Percentiles rank a stretch among this genome's conserved stretches.
Evolutionary conservation across 441 rosid species (phyloP).

Genomic region (Populus tomentosa): DNA sequence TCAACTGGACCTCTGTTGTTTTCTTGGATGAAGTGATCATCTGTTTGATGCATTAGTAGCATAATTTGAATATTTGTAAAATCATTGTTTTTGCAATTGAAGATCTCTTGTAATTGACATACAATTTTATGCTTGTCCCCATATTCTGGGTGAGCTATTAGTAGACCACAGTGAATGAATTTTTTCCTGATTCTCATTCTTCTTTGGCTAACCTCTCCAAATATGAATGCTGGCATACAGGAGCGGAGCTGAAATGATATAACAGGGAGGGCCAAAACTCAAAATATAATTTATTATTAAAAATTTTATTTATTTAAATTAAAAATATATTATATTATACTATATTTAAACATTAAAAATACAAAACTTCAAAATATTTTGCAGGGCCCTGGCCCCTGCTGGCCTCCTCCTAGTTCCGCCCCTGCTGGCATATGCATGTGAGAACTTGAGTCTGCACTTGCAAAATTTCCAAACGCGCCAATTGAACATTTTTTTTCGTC

Average conservation of each 20-base stretch:
- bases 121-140: background rate
- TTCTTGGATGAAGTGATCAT: background rate
- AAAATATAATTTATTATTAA: too few species aligned
- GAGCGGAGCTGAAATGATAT: too few species aligned
- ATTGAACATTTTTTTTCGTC: background rate
- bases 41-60: background rate
- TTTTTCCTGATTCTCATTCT: background rate
- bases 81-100: constrained; percentile 6
- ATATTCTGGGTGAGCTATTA: background rate
- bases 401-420: too few species aligned
- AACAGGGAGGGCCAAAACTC: too few species aligned
- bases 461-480: background rate
- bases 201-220: background rate
- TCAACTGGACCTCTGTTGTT: background rate
- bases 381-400: too few species aligned
- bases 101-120: background rate
- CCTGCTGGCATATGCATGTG: background rate
- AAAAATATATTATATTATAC: too few species aligned
- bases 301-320: too few species aligned
- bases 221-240: background rate
- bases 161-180: background rate
- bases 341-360: too few species aligned
- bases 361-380: too few species aligned
- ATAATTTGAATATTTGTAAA: background rate
- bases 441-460: background rate